A percentile compares a stretch with the other conserved stretches of the same genome.
Evolutionary conservation across 2,329 filamentous ascomycete genomes (phyloP).

Genomic region (Ceratocystiopsis sp.): DNA sequence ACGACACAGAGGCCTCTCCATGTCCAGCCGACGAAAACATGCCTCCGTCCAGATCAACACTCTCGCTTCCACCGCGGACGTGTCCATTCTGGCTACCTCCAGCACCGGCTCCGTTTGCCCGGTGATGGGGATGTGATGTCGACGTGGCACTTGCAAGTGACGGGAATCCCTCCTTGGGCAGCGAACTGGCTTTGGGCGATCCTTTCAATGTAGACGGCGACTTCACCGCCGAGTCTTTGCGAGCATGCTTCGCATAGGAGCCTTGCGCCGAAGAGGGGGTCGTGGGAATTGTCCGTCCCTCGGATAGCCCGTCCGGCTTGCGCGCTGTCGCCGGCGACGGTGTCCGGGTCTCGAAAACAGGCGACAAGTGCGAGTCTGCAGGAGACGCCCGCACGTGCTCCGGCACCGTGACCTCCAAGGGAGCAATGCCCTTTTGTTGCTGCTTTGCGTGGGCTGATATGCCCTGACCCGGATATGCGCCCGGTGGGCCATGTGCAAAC

Average conservation of each 20-base stretch:
- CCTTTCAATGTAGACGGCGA: neutral
- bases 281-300: neutral
- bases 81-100: too few species aligned
- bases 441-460: slow-evolving; percentile 10
- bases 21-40: too few species aligned
- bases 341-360: slow-evolving; percentile 56
- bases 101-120: too few species aligned
- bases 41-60: too few species aligned
- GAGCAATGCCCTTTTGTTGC: slow-evolving; percentile 34
- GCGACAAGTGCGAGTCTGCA: slow-evolving; percentile 42
- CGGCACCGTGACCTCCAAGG: slow-evolving; percentile 36
- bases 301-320: slow-evolving; percentile 20
- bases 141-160: neutral
- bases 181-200: slow-evolving; percentile 3
- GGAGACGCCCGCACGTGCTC: slow-evolving; percentile 8
- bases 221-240: slow-evolving; percentile 6
- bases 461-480: too few species aligned
- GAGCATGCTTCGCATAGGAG: slow-evolving; percentile 1
- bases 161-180: slow-evolving; percentile 6
- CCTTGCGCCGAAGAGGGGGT: neutral
- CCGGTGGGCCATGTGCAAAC: slow-evolving; percentile 1
- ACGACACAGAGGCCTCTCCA: too few species aligned
- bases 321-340: slow-evolving; percentile 48
- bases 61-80: too few species aligned
- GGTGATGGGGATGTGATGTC: too few species aligned